Percentiles rank a stretch among this genome's conserved stretches.
Conservation (phyloP, 345 rosid species). For the Jatropha curcas region DNA sequence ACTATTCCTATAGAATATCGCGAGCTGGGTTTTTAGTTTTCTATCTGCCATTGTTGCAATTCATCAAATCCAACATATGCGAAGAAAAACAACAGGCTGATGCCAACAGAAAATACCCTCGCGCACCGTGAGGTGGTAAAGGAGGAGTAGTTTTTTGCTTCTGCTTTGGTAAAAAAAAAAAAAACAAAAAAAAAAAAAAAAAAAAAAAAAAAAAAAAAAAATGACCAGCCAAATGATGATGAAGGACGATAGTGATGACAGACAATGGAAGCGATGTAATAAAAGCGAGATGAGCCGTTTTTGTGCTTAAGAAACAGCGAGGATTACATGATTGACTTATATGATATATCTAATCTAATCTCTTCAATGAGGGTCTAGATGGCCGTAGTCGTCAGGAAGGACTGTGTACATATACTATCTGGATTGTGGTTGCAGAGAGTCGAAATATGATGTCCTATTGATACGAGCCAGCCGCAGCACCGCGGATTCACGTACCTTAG, state of each 20-base stretch:
- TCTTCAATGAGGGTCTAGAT: conserved; percentile 32
- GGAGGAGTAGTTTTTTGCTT: conserved; percentile 2
- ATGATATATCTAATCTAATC: conserved; percentile 25
- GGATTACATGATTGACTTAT: not conserved
- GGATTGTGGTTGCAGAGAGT: conserved; percentile 16
- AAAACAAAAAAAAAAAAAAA: no score
- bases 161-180: conserved; percentile 18
- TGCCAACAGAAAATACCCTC: conserved; percentile 31
- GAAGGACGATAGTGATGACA: conserved; percentile 15
- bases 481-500: conserved; percentile 23
- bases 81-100: conserved; percentile 24
- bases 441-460: conserved; percentile 29
- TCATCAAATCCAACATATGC: conserved; percentile 24
- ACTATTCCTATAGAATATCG: conserved; percentile 12
- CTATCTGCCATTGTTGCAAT: conserved; percentile 22
- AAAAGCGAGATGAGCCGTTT: conserved; percentile 20
- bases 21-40: conserved; percentile 32
- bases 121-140: conserved; percentile 7
- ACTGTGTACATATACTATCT: conserved; percentile 7
- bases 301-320: conserved; percentile 27
- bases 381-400: conserved; percentile 11
- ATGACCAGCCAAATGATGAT: conserved; percentile 22
- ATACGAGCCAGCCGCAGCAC: conserved; percentile 14
- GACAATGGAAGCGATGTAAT: conserved; percentile 16
- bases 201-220: no score